These are phyloP conservation scores for Pestalotiopsis sp. DNA, from an alignment of 2,329 filamentous ascomycete genomes.

Conservation along the genomic window DNA sequence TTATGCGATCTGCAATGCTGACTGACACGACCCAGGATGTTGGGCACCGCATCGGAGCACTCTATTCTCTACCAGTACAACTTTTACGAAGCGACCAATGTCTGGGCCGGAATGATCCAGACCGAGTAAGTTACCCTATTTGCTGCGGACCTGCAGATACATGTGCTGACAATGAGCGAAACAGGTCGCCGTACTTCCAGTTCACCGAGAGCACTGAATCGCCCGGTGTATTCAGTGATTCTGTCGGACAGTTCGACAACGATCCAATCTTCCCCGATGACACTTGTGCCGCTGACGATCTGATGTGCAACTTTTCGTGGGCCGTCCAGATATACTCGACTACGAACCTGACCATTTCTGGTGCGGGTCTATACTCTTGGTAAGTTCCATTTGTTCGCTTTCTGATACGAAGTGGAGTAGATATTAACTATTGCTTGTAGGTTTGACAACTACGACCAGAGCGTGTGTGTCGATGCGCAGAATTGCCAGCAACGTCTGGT, in stretches of 20 bases:
- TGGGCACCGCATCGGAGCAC: conserved; percentile 51
- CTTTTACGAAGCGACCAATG: conserved; percentile 59
- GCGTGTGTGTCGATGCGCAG: not conserved
- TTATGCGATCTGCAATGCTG: no score
- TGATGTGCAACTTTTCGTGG: not conserved
- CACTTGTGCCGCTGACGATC: not conserved
- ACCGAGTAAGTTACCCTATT: conserved; percentile 52
- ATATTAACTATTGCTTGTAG: no score
- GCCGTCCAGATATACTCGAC: not conserved
- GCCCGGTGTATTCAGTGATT: not conserved
- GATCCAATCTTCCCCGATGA: conserved; percentile 5
- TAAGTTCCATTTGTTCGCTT: not conserved
- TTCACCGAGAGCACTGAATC: conserved; percentile 51
- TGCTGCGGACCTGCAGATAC: not conserved
- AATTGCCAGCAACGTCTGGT: conserved; percentile 8
- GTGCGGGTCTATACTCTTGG: conserved; percentile 9
- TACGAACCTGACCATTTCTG: conserved; percentile 4
- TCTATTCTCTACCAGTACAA: conserved; percentile 61
- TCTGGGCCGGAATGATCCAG: conserved; percentile 68
- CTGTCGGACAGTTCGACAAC: not conserved
- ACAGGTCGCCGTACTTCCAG: conserved; percentile 55
- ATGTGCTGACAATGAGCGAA: not conserved
- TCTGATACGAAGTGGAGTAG: no score
- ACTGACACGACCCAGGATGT: no score
- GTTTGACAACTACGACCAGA: not conserved